phyloP scores from a whole-genome alignment of 208 protist species.

The Leishmania arabica region DNA sequence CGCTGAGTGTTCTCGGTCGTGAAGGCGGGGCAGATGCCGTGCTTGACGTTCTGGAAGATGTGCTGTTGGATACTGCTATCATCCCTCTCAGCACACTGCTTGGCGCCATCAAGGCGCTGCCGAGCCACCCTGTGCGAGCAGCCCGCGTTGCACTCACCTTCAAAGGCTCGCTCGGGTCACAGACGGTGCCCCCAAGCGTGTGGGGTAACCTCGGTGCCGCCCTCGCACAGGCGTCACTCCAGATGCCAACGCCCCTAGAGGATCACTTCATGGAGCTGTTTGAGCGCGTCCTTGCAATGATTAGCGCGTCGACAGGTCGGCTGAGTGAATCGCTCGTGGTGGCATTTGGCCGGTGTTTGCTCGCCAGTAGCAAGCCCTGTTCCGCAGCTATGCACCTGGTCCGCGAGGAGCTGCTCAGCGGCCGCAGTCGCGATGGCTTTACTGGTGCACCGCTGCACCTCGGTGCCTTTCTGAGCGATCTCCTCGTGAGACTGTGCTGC shows the following conservation, averaged over 20 bases:
- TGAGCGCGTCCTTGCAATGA: constrained; percentile 50
- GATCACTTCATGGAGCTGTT: constrained; percentile 72
- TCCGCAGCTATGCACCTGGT: constrained; percentile 55
- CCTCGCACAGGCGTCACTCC: constrained; percentile 47
- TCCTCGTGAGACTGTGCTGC: constrained; percentile 58
- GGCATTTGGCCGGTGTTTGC: constrained; percentile 67
- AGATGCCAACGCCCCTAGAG: constrained; percentile 42
- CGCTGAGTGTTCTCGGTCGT: constrained; percentile 41
- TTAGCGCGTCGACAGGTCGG: constrained; percentile 39
- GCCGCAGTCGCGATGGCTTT: constrained; percentile 41
- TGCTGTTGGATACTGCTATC: constrained; percentile 35
- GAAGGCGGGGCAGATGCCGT: constrained; percentile 37
- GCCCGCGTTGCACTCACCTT: constrained; percentile 43
- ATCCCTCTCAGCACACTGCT: constrained; percentile 46
- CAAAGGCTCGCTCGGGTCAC: constrained; percentile 25
- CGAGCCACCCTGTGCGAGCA: constrained; percentile 33
- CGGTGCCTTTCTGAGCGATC: constrained; percentile 78
- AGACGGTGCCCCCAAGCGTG: constrained; percentile 29
- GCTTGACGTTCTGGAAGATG: constrained; percentile 57
- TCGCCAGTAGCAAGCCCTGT: constrained; percentile 40
- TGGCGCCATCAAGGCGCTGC: constrained; percentile 37
- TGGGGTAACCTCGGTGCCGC: constrained; percentile 40
- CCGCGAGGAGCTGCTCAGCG: constrained; percentile 64
- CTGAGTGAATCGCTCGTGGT: constrained; percentile 57
- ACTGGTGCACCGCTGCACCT: constrained; percentile 37